Base-by-base conservation (phyloP, 805 yeast genomes). In the Schizosaccharomyces japonicus region DNA sequence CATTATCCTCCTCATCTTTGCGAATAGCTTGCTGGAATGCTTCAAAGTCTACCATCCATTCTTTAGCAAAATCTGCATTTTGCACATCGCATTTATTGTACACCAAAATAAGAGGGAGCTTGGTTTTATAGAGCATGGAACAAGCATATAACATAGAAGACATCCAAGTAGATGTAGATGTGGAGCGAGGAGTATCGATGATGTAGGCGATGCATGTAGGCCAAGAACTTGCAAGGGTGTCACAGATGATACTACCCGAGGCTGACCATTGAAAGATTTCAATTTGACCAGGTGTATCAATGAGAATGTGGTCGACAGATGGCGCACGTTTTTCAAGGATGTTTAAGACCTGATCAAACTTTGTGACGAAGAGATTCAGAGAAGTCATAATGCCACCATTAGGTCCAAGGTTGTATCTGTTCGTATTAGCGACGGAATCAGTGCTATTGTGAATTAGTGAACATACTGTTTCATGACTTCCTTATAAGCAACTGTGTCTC, bases 91-190 rank as follows among this genome's bases (percentile, higher is more conserved):
- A 80, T 63, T 90, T 90, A 65, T 90, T 90, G 68, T 90, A 90
- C 1, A 90, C 98, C 26, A 90, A 71, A 56, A 90, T 78, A 94
- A 90, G 84, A 15, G 99, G 99, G 49, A 90, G 69, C 59, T 87
- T 85, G 21, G 95, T 87, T 63, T 90, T 90, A 66, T 90, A 90
- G 44, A 90, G 69, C 47, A 90, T 87, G 5, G 96, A 87, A 65
- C 98, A 90, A 0, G 99, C 98, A 58, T 90, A 90, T 30, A 90
- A 71, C 99, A 90, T 90, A 61, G 90, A 90, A 48, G 96, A 85
- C 73, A 90, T 90, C 61, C 90, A 90, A 1, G 99, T 90, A 0
- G 95, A 80, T 39, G 98, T 98, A 1, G 92, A 77, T 1, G 93
- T 67, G 51, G 85, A 80, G 60, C 98, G 71, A 47, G 98, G 98